Evolutionary conservation across 1,284 basidiomycete species (phyloP).

Genomic region (Xerocomus cyaneibrunnescens): DNA sequence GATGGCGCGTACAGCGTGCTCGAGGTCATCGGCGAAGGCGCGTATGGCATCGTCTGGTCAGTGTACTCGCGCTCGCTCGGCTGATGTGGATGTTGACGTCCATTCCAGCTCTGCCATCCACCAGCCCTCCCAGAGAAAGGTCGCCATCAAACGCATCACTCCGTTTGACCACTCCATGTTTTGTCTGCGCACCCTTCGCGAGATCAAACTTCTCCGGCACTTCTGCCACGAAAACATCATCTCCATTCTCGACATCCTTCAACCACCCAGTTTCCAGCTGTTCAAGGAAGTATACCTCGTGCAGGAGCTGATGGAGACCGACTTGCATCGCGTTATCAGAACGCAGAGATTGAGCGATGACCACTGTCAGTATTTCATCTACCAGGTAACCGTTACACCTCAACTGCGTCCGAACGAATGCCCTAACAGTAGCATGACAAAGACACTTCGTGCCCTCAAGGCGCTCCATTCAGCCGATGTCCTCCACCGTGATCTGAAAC

Average conservation of each 20-base stretch:
- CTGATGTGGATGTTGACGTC: not conserved
- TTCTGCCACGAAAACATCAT: constrained; percentile 62
- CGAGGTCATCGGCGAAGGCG: constrained; percentile 88
- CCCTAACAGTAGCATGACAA: constrained; percentile 13
- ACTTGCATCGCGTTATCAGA: constrained; percentile 85
- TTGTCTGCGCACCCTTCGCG: constrained; percentile 81
- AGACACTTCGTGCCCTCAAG: constrained; percentile 89
- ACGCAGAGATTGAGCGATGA: constrained; percentile 85
- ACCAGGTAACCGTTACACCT: constrained; percentile 61
- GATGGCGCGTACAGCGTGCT: constrained; percentile 77
- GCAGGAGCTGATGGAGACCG: constrained; percentile 90
- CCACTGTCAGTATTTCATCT: constrained; percentile 95
- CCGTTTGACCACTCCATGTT: constrained; percentile 91
- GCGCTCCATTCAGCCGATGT: constrained; percentile 90
- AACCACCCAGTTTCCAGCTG: constrained; percentile 54
- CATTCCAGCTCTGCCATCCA: constrained; percentile 65
- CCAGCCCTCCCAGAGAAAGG: constrained; percentile 59
- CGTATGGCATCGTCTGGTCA: constrained; percentile 81
- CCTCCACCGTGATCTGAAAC: constrained; percentile 88
- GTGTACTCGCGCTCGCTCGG: too few relatives aligned
- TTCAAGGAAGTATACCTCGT: constrained; percentile 88
- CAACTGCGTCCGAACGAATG: constrained; percentile 3
- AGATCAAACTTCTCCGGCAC: constrained; percentile 74
- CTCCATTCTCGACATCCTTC: constrained; percentile 80
- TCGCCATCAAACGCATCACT: constrained; percentile 80